These are phyloP conservation scores for Leishmania guyanensis DNA, from an alignment of 208 protist species.

Conservation along the genomic window DNA sequence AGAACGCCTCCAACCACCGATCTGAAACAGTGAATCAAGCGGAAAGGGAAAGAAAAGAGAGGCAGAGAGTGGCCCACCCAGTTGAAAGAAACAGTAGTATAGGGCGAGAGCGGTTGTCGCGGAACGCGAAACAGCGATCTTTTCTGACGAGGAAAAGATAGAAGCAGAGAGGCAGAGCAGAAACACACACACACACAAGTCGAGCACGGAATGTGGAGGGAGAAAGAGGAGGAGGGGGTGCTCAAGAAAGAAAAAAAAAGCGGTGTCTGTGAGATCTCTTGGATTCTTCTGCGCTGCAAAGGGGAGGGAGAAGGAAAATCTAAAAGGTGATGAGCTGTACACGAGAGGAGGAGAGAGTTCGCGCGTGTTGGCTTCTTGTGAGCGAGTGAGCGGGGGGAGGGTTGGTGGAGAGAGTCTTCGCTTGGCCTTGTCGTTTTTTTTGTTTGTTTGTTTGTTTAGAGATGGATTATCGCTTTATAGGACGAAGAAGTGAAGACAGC, in stretches of 20 bases:
- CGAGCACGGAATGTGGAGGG: not conserved
- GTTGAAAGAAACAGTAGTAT: not conserved
- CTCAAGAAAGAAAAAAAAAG: not conserved
- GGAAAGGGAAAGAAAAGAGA: not conserved
- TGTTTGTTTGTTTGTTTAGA: too few species aligned
- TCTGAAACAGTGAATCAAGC: not conserved
- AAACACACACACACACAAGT: not conserved
- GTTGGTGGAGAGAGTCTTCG: not conserved
- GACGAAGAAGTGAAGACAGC: not conserved
- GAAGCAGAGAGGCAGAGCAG: not conserved
- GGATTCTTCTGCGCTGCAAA: not conserved
- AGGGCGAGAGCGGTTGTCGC: not conserved
- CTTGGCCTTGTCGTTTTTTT: not conserved
- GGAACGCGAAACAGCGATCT: not conserved
- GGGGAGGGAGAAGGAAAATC: not conserved
- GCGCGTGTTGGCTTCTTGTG: not conserved
- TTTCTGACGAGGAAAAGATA: not conserved
- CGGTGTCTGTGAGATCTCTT: not conserved
- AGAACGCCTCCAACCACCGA: not conserved
- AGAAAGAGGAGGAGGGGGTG: not conserved
- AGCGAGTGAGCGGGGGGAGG: not conserved
- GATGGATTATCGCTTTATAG: too few species aligned
- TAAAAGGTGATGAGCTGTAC: not conserved
- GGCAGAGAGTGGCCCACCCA: not conserved
- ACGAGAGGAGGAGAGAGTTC: not conserved